Conservation (phyloP, 2,329 filamentous ascomycete species). For the Herpotrichia juniperi region DNA sequence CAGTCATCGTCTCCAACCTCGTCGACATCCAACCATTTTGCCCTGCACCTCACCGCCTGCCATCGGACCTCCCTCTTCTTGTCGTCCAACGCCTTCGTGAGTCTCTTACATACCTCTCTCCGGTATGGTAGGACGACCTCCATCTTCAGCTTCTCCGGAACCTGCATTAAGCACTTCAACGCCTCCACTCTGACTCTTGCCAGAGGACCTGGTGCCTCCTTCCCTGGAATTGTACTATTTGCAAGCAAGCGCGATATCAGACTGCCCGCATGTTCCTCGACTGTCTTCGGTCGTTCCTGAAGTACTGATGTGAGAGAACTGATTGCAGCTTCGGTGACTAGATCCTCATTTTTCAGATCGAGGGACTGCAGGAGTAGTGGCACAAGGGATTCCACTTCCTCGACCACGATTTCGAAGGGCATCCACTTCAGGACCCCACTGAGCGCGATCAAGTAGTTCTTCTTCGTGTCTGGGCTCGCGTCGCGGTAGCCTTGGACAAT, state of each 20-base stretch:
- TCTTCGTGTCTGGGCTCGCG: conserved; percentile 55
- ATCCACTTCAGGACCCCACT: conserved; percentile 66
- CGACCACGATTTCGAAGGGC: conserved; percentile 64
- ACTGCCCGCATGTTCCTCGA: conserved; percentile 63
- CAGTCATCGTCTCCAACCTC: conserved; percentile 62
- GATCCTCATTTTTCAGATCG: conserved; percentile 58
- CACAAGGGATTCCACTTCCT: conserved; percentile 62
- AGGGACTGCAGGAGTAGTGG: conserved; percentile 68
- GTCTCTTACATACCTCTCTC: conserved; percentile 60
- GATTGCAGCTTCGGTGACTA: conserved; percentile 66
- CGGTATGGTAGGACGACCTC: conserved; percentile 64
- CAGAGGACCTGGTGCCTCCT: conserved; percentile 27
- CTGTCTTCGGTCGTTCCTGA: conserved; percentile 58
- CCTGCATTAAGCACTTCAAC: conserved; percentile 54
- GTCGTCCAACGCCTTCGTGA: conserved; percentile 66
- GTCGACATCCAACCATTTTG: conserved; percentile 65
- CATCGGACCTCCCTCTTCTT: conserved; percentile 66
- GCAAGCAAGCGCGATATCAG: conserved; percentile 62
- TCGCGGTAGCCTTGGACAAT: conserved; percentile 60
- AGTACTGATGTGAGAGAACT: conserved; percentile 65
- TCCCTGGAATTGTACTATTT: conserved; percentile 34
- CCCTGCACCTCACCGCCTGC: conserved; percentile 66
- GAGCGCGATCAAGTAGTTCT: conserved; percentile 68
- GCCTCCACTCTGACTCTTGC: conserved; percentile 55
- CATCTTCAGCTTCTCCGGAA: conserved; percentile 55